Conservation (phyloP, 1,139 yeast species). For the Schwanniomyces etchellsii region DNA sequence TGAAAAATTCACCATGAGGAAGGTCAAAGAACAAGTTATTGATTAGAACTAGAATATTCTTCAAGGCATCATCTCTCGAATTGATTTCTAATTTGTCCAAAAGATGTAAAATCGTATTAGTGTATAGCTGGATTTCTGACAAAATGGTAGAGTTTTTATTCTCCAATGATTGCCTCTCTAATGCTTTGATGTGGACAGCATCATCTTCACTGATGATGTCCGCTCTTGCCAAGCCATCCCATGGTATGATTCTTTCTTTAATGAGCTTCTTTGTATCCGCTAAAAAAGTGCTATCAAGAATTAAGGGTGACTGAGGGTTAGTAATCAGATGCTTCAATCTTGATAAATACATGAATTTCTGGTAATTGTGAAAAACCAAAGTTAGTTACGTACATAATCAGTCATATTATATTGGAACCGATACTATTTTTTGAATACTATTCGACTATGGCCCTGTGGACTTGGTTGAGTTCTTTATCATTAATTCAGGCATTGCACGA, state of each 20-base stretch:
- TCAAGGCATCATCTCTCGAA: constrained; percentile 64
- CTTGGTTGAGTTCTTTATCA: no score
- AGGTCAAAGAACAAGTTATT: constrained; percentile 53
- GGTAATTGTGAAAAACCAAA: no score
- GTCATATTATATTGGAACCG: no score
- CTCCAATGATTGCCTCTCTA: constrained; percentile 50
- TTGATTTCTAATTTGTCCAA: constrained; percentile 43
- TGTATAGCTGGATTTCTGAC: constrained; percentile 47
- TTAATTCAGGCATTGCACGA: no score
- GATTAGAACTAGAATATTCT: constrained; percentile 64
- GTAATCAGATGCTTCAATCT: no score
- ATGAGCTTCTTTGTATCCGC: constrained; percentile 72
- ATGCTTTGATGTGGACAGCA: constrained; percentile 57
- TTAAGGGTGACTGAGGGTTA: constrained; percentile 20
- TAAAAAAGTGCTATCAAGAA: constrained; percentile 58
- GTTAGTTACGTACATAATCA: no score
- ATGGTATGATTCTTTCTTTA: constrained; percentile 79
- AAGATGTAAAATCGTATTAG: constrained; percentile 51
- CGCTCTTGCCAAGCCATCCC: constrained; percentile 88
- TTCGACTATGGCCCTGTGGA: no score
- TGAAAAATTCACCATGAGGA: constrained; percentile 36
- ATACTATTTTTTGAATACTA: no score
- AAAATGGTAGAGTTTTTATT: constrained; percentile 34
- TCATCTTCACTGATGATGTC: constrained; percentile 61
- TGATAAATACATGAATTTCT: no score